A percentile compares a stretch with the other conserved stretches of the same genome.
Conservation (phyloP, 441 rosid species). For the Omphalea diandra region DNA sequence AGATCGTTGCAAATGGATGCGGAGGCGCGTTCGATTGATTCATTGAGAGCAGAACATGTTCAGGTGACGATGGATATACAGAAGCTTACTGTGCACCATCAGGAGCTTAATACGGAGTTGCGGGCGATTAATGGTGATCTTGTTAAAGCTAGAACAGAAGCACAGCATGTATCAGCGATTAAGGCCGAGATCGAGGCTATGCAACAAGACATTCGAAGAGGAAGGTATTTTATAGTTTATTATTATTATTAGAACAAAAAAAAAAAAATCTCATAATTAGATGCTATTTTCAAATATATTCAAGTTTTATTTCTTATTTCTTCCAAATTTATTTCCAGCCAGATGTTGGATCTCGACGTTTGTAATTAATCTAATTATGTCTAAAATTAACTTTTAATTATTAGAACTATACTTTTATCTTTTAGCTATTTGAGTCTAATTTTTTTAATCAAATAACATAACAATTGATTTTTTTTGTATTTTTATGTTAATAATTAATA, state of each 20-base stretch:
- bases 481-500: too few relatives aligned
- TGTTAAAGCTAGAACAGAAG: slow-evolving; percentile 47
- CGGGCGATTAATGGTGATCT: slow-evolving; percentile 42
- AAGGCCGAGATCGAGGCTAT: slow-evolving; percentile 53
- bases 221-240: slow-evolving; percentile 50
- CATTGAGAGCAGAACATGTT: slow-evolving; percentile 49
- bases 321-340: too few relatives aligned
- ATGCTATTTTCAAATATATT: too few relatives aligned
- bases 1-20: slow-evolving; percentile 64
- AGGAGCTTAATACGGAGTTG: slow-evolving; percentile 48
- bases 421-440: too few relatives aligned
- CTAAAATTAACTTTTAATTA: too few relatives aligned
- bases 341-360: too few relatives aligned
- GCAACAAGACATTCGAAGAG: slow-evolving; percentile 54
- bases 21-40: slow-evolving; percentile 51
- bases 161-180: slow-evolving; percentile 36
- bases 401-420: too few relatives aligned
- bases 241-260: neutral
- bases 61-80: slow-evolving; percentile 53
- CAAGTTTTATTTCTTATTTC: too few relatives aligned
- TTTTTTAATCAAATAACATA: too few relatives aligned
- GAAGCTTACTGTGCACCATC: slow-evolving; percentile 36
- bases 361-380: too few relatives aligned
- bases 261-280: too few relatives aligned
- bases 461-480: too few relatives aligned